Base-by-base conservation (phyloP, 352 stramenopile species). In the Phytophthora multivora region DNA sequence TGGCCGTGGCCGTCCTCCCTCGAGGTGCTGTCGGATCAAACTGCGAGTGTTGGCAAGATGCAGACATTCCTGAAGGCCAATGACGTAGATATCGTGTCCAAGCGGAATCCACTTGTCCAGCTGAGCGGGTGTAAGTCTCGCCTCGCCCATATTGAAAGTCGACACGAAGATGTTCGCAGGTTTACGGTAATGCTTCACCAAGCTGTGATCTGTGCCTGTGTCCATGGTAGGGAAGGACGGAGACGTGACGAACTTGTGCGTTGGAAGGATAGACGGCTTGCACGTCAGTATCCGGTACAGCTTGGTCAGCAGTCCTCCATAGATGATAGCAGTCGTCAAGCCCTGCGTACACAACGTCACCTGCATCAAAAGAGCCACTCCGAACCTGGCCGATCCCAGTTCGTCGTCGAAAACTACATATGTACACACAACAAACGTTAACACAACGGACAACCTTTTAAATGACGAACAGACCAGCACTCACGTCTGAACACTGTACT, bases 31-130 rank as follows among this genome's bases (percentile, higher is more conserved):
- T 9, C 56, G 71, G 28, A 96, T 79, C 18, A 82, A 69, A 6
- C 71, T 68, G 0, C 86, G 75, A 19, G 92, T 78, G 31, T 88
- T 83, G 13, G 67, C 62, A 25, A 96, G 62, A 59, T 92, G 70
- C 10, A 97, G 75, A 69, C 90, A 97, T 55, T 97, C 90, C 51
- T 97, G 87, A 4, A 97, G 69, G 3, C 85, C 89, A 56, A 97
- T 91, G 26, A 92, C 83, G 60, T 97, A 97, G 31, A 97, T 72
- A 41, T 97, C 87, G 39, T 91, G 66, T 23, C 86, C 89, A 10
- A 54, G 59, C 5, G 87, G 85, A 15, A 97, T 90, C 90, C 90
- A 97, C 55, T 89, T 86, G 18, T 77, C 67, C 67, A 87, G 16
- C 26, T 65, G 49, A 54, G 78, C 69, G 5, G 85, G 67, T 16